These are phyloP conservation scores for Gentiana straminea DNA, from an alignment of 257 asterid genomes.

Conservation along the genomic window DNA sequence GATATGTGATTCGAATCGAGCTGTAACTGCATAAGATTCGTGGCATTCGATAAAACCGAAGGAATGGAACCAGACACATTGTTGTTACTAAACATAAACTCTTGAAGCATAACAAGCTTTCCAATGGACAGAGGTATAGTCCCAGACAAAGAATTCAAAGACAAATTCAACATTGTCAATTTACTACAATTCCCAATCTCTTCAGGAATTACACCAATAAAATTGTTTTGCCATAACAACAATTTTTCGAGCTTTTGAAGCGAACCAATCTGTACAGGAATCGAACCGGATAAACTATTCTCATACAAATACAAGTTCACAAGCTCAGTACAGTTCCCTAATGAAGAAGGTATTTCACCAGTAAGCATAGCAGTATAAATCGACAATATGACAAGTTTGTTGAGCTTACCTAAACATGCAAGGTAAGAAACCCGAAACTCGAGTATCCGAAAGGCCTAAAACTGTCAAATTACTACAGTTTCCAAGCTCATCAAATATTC, in stretches of 20 bases:
- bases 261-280: background rate
- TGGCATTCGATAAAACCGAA: slow-evolving; percentile 24
- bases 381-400: slow-evolving; percentile 28
- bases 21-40: slow-evolving; percentile 28
- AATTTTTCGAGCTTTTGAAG: background rate
- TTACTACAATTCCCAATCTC: background rate
- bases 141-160: background rate
- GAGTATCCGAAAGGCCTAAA: slow-evolving; percentile 33
- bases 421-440: slow-evolving; percentile 32
- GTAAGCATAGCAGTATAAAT: slow-evolving; percentile 25
- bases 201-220: background rate
- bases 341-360: background rate
- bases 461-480: slow-evolving; percentile 30
- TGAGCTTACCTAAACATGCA: slow-evolving; percentile 29
- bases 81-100: slow-evolving; percentile 34
- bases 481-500: slow-evolving; percentile 27
- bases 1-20: slow-evolving; percentile 35
- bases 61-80: slow-evolving; percentile 40
- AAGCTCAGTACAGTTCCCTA: slow-evolving; percentile 19
- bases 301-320: background rate
- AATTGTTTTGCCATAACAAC: background rate
- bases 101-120: slow-evolving; percentile 27
- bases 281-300: background rate
- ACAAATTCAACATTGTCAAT: background rate
- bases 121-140: slow-evolving; percentile 24